Evolutionary conservation across 202 grass and related monocot genomes (phyloP), one percentile per base, ranked within the genome.

Genomic region (Eragrostis tef): DNA sequence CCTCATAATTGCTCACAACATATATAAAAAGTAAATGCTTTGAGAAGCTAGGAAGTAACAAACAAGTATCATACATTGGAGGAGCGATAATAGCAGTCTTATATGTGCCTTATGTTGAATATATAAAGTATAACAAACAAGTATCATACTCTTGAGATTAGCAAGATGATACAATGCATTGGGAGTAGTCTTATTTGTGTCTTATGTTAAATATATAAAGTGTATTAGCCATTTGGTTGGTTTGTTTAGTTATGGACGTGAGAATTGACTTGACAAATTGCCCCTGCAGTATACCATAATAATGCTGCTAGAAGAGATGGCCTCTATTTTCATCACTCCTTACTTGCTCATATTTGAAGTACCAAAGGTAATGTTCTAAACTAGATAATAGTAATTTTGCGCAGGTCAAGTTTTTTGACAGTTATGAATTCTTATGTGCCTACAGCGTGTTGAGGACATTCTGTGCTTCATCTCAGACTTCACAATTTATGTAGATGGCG

Each of bases 251-350:
- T 66, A 14, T 64, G 78, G 26, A 24, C 70, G 25, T 79, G 76
- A 71, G 68, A 41, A 49, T 46, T 64, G 19, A 25, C 24, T 78
- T 31, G 26, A 43, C 20, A 85, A 81, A 68, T 85, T 89, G n/a
- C 75, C 57, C 6, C 36, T 91, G 82, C 85, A 99, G 96, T 99
- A 96, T 76, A 99, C 96, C 16, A 87, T 94, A 77, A 80, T 96
- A 85, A 96, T 99, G 96, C 86, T 99, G 71, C 72, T 99, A 71
- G 96, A 99, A 79, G 96, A 99, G 89, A 99, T 96, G 90, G 89
- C 87, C 63, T 99, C 96, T 17, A 96, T 99, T 79, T 89, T 99
- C 49, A 81, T 99, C 75, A 92, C 93, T 60, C 93, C 96, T 79
- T 95, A 93, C 78, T 59, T 99, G 80, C 91, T 99, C 67, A 96